Evolutionary conservation across 2,329 filamentous ascomycete genomes (phyloP).

Genomic region (Aspergillus aculeatus): DNA sequence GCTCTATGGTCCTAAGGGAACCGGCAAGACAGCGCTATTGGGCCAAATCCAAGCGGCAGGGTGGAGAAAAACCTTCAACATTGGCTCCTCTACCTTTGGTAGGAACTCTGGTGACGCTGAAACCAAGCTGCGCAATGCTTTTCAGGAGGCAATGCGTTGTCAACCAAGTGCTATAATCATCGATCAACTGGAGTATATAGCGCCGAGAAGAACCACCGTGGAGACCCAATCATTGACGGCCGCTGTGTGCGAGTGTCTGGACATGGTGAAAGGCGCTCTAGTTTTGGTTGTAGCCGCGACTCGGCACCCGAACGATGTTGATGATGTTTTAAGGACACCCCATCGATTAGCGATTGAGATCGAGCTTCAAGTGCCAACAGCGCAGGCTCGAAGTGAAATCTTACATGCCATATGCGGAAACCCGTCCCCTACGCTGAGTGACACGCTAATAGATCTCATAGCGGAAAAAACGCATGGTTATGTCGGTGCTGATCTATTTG

Average conservation of each 20-base stretch:
- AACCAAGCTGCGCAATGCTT: constrained; percentile 63
- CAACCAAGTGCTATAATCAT: constrained; percentile 78
- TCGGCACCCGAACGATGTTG: constrained; percentile 69
- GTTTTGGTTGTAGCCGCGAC: constrained; percentile 76
- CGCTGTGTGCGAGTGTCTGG: constrained; percentile 42
- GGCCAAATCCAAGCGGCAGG: constrained; percentile 63
- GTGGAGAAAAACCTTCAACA: constrained; percentile 67
- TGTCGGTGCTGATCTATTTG: constrained; percentile 73
- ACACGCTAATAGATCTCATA: constrained; percentile 58
- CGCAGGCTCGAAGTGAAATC: constrained; percentile 69
- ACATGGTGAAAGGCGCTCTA: constrained; percentile 45
- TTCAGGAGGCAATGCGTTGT: constrained; percentile 65
- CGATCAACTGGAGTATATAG: constrained; percentile 71
- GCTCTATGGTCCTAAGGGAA: constrained; percentile 78
- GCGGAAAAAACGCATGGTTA: constrained; percentile 82
- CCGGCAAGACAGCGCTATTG: constrained; percentile 77
- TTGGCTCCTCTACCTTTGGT: constrained; percentile 35
- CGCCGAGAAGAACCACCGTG: constrained; percentile 57
- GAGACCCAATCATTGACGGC: constrained; percentile 37
- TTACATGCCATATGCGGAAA: constrained; percentile 57
- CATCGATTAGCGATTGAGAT: constrained; percentile 67
- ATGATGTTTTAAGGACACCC: constrained; percentile 63
- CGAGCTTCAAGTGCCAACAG: constrained; percentile 74
- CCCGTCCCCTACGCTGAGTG: constrained; percentile 49
- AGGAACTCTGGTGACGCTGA: constrained; percentile 45